Conservation (phyloP, 169 alveolate genomes). For the Miamiensis avidus region DNA sequence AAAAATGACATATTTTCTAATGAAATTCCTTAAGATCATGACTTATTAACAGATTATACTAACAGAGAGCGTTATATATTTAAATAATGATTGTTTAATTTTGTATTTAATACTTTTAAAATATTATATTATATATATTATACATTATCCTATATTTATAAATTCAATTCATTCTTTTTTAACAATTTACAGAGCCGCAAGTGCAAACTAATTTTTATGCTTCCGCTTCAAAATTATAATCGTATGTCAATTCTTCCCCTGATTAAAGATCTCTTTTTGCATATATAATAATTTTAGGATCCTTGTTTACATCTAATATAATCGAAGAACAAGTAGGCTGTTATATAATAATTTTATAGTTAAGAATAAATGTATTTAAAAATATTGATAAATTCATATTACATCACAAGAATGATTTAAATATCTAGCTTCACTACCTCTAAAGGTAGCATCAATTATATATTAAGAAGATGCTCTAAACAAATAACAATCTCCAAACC, state of each 20-base stretch:
- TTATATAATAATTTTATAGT: too few species aligned
- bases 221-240: slow-evolving; percentile 82
- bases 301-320: slow-evolving; percentile 64
- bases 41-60: too few species aligned
- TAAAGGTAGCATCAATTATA: slow-evolving; percentile 85
- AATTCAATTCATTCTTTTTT: slow-evolving; percentile 75
- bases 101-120: too few species aligned
- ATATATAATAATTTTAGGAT: slow-evolving; percentile 76
- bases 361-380: not conserved
- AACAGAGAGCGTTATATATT: too few species aligned
- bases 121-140: too few species aligned
- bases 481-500: slow-evolving; percentile 88
- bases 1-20: too few species aligned
- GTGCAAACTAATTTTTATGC: slow-evolving; percentile 79
- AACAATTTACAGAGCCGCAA: slow-evolving; percentile 82
- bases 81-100: too few species aligned
- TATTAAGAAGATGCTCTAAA: slow-evolving; percentile 76
- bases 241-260: slow-evolving; percentile 86
- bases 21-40: too few species aligned
- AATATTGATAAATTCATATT: not conserved
- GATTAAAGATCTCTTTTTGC: slow-evolving; percentile 74
- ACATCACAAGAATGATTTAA: slow-evolving; percentile 85
- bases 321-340: slow-evolving; percentile 76
- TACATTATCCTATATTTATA: not conserved
- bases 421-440: slow-evolving; percentile 83